phyloP scores from a whole-genome alignment of 176 grass and related monocot species.

The Triticum turgidum region DNA sequence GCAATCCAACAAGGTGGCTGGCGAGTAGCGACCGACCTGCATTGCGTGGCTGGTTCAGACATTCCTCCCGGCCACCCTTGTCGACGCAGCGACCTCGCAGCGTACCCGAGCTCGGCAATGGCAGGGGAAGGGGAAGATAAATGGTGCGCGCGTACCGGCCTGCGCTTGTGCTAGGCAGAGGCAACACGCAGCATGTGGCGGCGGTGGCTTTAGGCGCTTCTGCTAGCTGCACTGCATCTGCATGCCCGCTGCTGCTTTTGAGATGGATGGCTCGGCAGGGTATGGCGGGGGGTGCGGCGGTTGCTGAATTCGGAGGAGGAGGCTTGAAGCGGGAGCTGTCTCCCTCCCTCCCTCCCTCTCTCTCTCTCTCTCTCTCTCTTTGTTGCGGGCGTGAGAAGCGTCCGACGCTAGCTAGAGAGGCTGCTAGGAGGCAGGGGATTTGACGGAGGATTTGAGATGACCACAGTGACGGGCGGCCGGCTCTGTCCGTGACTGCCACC shows the following conservation, averaged over 20 bases:
- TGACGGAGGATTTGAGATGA: conserved; percentile 20
- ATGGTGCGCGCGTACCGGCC: no score
- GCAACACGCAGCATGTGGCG: conserved; percentile 2
- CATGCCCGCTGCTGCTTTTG: conserved; percentile 53
- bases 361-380: neutral
- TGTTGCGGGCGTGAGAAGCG: neutral
- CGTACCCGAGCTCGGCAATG: conserved; percentile 21
- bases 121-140: neutral
- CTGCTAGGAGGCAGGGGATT: neutral
- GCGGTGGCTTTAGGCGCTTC: conserved; percentile 16
- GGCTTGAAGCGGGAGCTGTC: conserved; percentile 41
- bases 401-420: neutral
- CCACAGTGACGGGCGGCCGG: conserved; percentile 6
- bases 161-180: neutral
- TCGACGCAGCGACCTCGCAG: neutral
- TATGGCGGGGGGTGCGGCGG: neutral
- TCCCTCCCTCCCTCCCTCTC: neutral
- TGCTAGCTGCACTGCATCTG: neutral
- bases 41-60: conserved; percentile 34
- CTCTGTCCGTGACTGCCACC: conserved; percentile 49
- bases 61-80: conserved; percentile 13
- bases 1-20: neutral
- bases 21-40: conserved; percentile 38
- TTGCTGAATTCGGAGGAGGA: conserved; percentile 26
- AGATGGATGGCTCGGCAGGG: conserved; percentile 11